Conservation (phyloP, 176 grass and related monocot genomes). For the Avena atlantica region DNA sequence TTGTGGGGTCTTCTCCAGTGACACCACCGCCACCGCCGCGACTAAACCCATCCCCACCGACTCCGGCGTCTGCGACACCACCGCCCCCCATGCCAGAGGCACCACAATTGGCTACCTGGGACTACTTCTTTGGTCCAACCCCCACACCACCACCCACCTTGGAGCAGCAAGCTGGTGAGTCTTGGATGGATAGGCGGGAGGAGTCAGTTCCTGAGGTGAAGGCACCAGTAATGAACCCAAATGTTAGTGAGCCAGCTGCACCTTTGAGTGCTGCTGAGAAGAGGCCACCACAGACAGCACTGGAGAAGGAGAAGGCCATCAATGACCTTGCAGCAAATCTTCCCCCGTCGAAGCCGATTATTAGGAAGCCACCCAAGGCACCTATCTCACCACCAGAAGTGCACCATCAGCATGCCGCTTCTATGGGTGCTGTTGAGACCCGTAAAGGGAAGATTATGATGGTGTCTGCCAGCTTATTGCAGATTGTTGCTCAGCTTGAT, state of each 20-base stretch:
- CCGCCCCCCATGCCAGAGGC: slow-evolving; percentile 35
- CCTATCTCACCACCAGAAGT: slow-evolving; percentile 38
- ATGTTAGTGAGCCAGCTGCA: slow-evolving; percentile 8
- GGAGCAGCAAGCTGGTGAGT: slow-evolving; percentile 58
- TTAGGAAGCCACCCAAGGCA: slow-evolving; percentile 50
- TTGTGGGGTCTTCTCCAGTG: slow-evolving; percentile 61
- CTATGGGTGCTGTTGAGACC: slow-evolving; percentile 46
- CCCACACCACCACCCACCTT: slow-evolving; percentile 69
- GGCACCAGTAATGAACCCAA: slow-evolving; percentile 9
- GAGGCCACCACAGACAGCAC: slow-evolving; percentile 17
- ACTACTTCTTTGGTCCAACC: slow-evolving; percentile 58
- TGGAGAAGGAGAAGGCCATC: slow-evolving; percentile 43
- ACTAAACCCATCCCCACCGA: slow-evolving; percentile 40
- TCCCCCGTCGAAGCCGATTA: slow-evolving; percentile 46
- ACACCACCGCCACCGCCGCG: slow-evolving; percentile 54
- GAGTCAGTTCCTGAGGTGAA: slow-evolving; percentile 39
- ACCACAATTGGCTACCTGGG: slow-evolving; percentile 64
- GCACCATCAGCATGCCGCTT: slow-evolving; percentile 57
- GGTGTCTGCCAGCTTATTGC: slow-evolving; percentile 55
- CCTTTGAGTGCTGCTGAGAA: slow-evolving; percentile 20
- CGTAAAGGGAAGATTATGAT: slow-evolving; percentile 58
- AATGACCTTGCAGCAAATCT: slow-evolving; percentile 46
- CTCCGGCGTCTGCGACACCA: slow-evolving; percentile 15
- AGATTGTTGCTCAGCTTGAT: slow-evolving; percentile 70
- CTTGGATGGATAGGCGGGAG: slow-evolving; percentile 53